These are phyloP conservation scores for Xylogone sp. DNA, from an alignment of 2,329 filamentous ascomycete genomes.

Conservation along the genomic window DNA sequence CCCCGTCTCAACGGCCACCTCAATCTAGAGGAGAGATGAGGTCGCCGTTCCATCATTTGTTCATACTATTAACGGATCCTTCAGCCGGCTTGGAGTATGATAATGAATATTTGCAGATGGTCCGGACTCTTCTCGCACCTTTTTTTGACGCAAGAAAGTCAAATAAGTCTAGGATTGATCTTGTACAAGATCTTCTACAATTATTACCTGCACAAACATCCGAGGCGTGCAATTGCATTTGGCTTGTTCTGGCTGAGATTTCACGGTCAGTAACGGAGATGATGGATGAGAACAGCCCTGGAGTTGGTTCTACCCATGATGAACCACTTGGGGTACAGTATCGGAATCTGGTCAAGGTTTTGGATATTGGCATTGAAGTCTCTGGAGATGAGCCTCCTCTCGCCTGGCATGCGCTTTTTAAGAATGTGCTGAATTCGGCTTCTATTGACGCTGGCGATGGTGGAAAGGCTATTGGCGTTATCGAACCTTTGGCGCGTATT, in stretches of 20 bases:
- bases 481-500: conserved; percentile 66
- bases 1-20: conserved; percentile 55
- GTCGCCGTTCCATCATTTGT: conserved; percentile 63
- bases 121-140: conserved; percentile 50
- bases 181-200: conserved; percentile 27
- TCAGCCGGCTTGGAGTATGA: conserved; percentile 21
- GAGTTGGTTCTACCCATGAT: conserved; percentile 32
- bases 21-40: conserved; percentile 48
- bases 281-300: conserved; percentile 11
- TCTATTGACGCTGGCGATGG: conserved; percentile 63
- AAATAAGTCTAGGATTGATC: conserved; percentile 30
- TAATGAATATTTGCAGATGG: conserved; percentile 20
- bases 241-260: conserved; percentile 25
- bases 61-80: conserved; percentile 46
- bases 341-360: conserved; percentile 62
- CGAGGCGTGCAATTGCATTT: conserved; percentile 19
- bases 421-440: conserved; percentile 51
- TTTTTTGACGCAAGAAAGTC: conserved; percentile 46
- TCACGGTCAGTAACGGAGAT: conserved; percentile 16
- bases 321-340: conserved; percentile 63
- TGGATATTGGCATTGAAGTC: conserved; percentile 56
- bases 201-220: conserved; percentile 23
- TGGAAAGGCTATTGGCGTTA: conserved; percentile 59
- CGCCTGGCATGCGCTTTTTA: conserved; percentile 50
- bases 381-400: conserved; percentile 20